Percentiles rank a stretch among this genome's conserved stretches.
phyloP scores from a whole-genome alignment of 225 moss, liverwort and hornwort genomes.

The Straminergon stramineum region DNA sequence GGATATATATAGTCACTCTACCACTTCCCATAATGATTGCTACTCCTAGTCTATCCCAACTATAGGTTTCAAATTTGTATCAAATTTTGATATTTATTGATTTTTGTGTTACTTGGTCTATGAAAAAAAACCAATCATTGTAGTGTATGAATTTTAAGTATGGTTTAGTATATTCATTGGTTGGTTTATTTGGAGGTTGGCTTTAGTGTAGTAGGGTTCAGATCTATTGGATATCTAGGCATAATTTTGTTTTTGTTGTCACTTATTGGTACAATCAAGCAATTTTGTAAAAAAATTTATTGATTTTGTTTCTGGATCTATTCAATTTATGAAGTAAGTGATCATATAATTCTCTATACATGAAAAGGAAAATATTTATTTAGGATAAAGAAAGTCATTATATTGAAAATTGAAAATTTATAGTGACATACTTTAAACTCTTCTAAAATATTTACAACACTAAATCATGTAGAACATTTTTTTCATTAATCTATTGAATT shows the following conservation, averaged over 20 bases:
- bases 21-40: not conserved
- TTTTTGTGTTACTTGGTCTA: not conserved
- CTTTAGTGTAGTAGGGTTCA: rapidly evolving
- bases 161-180: not conserved
- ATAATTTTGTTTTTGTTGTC: not conserved
- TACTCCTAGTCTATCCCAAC: not conserved
- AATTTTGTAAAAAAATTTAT: not conserved
- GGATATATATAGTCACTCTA: not conserved
- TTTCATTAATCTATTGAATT: not conserved
- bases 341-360: rapidly evolving
- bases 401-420: not conserved
- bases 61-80: not conserved
- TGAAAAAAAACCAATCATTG: not conserved
- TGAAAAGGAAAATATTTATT: not conserved
- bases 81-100: not conserved
- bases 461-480: not conserved
- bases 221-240: not conserved
- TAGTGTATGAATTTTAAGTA: not conserved
- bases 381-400: not conserved
- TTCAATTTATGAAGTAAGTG: not conserved
- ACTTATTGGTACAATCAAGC: not conserved
- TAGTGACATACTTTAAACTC: not conserved
- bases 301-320: not conserved
- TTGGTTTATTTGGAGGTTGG: not conserved
- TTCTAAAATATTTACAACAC: not conserved